phyloP scores from a whole-genome alignment of 2,329 filamentous ascomycete genomes.

The Fusarium goolgardi region DNA sequence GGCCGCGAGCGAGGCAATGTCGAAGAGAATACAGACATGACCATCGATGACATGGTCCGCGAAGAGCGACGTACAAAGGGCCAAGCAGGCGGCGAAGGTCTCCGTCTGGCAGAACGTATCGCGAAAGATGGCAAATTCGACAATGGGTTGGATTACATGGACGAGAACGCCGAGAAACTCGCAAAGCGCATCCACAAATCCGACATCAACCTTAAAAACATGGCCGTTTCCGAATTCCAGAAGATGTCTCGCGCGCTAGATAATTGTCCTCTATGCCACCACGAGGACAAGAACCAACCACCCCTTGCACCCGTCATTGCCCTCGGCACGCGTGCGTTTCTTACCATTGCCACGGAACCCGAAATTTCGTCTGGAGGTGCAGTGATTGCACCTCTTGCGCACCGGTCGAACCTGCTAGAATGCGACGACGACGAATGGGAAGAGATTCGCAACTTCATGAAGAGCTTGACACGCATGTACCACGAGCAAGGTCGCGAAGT shows the following conservation, averaged over 20 bases:
- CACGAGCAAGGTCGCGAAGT: conserved; percentile 92
- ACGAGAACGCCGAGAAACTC: conserved; percentile 93
- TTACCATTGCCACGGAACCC: conserved; percentile 90
- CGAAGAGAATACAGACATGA: conserved; percentile 94
- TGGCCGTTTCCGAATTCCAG: conserved; percentile 88
- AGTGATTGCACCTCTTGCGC: conserved; percentile 88
- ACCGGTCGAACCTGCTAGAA: conserved; percentile 90
- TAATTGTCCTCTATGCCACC: conserved; percentile 88
- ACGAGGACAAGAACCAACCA: conserved; percentile 80
- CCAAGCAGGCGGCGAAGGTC: conserved; percentile 81
- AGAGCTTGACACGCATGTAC: conserved; percentile 92
- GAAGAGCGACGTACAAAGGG: conserved; percentile 89
- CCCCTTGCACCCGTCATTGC: conserved; percentile 88
- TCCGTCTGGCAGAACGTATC: conserved; percentile 89
- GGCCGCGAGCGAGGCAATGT: conserved; percentile 87
- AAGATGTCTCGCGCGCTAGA: conserved; percentile 89
- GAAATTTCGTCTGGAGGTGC: conserved; percentile 86
- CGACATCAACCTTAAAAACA: conserved; percentile 86
- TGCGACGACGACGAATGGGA: conserved; percentile 99
- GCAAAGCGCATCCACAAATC: conserved; percentile 89
- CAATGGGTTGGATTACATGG: conserved; percentile 94
- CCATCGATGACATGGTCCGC: conserved; percentile 94
- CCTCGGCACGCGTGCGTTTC: conserved; percentile 84
- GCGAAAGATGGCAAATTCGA: conserved; percentile 92
- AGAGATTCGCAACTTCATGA: conserved; percentile 99